Evolutionary conservation across 192 early-diverging fungal genomes (phyloP).

Genomic region (Backusella tarrabulga): DNA sequence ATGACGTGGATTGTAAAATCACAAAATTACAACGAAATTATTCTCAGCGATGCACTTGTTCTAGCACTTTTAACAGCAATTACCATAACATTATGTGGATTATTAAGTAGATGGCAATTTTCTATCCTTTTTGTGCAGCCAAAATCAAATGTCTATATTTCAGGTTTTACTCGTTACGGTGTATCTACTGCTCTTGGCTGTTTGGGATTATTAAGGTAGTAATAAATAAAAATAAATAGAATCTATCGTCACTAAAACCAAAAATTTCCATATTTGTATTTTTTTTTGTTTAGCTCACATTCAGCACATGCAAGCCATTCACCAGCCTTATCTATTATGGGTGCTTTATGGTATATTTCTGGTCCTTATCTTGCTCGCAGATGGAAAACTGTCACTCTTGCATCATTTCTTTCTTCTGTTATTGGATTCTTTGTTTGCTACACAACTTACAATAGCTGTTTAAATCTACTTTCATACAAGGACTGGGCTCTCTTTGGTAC

Average conservation of each 20-base stretch:
- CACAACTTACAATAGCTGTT: conserved; percentile 10
- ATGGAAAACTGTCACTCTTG: background rate
- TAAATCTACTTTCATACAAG: conserved; percentile 33
- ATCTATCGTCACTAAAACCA: background rate
- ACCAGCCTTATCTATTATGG: background rate
- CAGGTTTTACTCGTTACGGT: conserved; percentile 17
- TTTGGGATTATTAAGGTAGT: conserved; percentile 13
- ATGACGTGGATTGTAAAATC: conserved; percentile 30
- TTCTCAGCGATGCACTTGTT: conserved; percentile 22
- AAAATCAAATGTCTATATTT: background rate
- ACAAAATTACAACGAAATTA: conserved; percentile 38
- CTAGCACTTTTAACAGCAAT: background rate
- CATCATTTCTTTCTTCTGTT: conserved; percentile 26
- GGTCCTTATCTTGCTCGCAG: conserved; percentile 40
- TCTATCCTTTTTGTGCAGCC: conserved; percentile 11
- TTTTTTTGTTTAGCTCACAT: conserved; percentile 3
- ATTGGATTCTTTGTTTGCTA: conserved; percentile 2
- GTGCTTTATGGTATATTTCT: conserved; percentile 16
- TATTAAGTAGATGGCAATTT: conserved; percentile 24
- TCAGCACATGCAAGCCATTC: background rate
- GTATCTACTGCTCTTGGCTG: conserved; percentile 8
- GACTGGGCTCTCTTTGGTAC: conserved; percentile 36
- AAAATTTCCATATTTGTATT: background rate
- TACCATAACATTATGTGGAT: background rate
- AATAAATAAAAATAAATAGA: background rate